These are phyloP conservation scores for Glomus cerebriforme DNA, from an alignment of 192 early-diverging fungal species.

Conservation along the genomic window DNA sequence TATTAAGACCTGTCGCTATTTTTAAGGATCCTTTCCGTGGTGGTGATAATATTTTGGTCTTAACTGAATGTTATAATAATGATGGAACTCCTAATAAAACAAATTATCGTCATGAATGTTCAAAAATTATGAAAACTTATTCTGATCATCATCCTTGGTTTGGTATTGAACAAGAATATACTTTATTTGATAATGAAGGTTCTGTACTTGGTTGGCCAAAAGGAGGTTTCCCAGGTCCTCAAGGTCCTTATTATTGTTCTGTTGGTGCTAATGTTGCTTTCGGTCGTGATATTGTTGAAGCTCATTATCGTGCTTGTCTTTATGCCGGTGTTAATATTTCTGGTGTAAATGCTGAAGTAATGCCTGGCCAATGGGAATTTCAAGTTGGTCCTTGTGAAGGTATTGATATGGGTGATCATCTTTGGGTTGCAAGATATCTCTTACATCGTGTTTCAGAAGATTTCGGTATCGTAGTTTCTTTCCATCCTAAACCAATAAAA, in stretches of 20 bases:
- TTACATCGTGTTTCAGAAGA: conserved; percentile 59
- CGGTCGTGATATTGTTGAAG: conserved; percentile 60
- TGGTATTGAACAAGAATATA: conserved; percentile 63
- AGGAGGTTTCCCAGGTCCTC: conserved; percentile 55
- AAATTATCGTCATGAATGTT: conserved; percentile 45
- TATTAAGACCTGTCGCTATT: conserved; percentile 49
- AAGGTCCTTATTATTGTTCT: conserved; percentile 60
- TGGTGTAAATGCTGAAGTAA: conserved; percentile 58
- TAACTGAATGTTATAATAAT: conserved; percentile 53
- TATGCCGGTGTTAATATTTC: conserved; percentile 59
- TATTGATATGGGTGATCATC: conserved; percentile 56
- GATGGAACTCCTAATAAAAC: conserved; percentile 60
- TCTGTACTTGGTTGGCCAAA: conserved; percentile 57
- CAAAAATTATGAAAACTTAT: conserved; percentile 45
- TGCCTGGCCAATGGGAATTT: conserved; percentile 58
- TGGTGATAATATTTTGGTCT: conserved; percentile 57
- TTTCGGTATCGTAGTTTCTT: conserved; percentile 56
- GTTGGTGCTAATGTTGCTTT: conserved; percentile 55
- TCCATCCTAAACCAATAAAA: conserved; percentile 61
- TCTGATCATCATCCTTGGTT: conserved; percentile 52
- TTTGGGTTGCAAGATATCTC: conserved; percentile 56
- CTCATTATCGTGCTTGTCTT: conserved; percentile 59
- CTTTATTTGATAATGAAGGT: conserved; percentile 50
- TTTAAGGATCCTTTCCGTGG: conserved; percentile 57
- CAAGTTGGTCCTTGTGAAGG: conserved; percentile 61